Conservation (phyloP, 805 yeast genomes). For the Starmerella bombi region DNA sequence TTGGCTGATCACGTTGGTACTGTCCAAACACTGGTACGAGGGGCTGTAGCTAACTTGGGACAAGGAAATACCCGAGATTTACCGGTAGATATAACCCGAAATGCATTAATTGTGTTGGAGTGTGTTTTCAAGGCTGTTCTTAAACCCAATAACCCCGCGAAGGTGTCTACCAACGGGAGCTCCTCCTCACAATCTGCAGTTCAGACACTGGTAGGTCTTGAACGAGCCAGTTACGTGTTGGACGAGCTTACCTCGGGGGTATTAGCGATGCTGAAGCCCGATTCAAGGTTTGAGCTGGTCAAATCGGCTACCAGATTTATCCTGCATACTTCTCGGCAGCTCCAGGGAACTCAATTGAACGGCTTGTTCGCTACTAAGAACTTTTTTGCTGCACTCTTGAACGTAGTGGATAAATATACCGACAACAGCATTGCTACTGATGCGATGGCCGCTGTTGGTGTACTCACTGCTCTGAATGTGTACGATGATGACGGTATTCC, state of each 20-base stretch:
- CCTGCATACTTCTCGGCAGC: constrained; percentile 24
- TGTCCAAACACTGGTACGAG: constrained; percentile 19
- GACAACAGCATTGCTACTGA: constrained; percentile 22
- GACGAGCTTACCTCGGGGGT: constrained; percentile 24
- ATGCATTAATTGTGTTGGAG: constrained; percentile 10
- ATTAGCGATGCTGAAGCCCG: constrained; percentile 20
- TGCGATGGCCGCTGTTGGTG: constrained; percentile 29
- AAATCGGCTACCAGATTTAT: constrained; percentile 11
- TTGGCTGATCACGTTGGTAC: constrained; percentile 20
- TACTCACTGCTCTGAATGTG: constrained; percentile 29
- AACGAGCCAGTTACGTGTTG: constrained; percentile 24
- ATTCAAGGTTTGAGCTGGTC: constrained; percentile 8
- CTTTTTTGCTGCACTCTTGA: constrained; percentile 29
- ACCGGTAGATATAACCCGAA: constrained; percentile 6
- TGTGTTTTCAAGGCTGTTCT: constrained; percentile 9
- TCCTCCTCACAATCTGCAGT: not conserved
- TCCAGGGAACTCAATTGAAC: constrained; percentile 27
- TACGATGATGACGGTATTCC: constrained; percentile 24
- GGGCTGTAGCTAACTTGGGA: constrained; percentile 20
- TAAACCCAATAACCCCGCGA: constrained; percentile 1
- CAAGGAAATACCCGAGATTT: not conserved
- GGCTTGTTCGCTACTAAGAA: constrained; percentile 28
- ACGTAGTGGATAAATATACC: constrained; percentile 23
- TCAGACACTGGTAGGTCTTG: constrained; percentile 28
- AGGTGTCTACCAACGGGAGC: too few relatives aligned